Evolutionary conservation across 495 filamentous ascomycete genomes (phyloP).

Genomic region (Filosporella fistucella): DNA sequence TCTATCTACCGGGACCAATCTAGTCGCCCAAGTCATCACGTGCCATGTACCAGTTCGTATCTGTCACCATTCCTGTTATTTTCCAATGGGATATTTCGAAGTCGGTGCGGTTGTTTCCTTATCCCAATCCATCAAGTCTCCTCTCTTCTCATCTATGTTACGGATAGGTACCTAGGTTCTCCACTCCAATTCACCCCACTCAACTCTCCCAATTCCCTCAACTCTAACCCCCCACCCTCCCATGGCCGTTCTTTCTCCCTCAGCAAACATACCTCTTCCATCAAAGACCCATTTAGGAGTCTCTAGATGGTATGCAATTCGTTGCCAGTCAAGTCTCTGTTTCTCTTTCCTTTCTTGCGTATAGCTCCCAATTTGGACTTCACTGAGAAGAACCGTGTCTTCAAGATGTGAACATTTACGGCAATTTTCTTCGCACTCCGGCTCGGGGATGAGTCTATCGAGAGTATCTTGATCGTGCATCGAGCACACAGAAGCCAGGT

Average conservation of each 20-base stretch:
- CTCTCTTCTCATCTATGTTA: too few relatives aligned
- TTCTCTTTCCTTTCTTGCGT: slow-evolving; percentile 1
- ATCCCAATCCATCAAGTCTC: too few relatives aligned
- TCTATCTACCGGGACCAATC: too few relatives aligned
- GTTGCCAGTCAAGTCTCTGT: slow-evolving; percentile 22
- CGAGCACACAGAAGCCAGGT: not conserved
- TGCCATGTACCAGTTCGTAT: too few relatives aligned
- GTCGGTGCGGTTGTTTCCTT: too few relatives aligned
- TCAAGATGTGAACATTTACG: slow-evolving; percentile 3
- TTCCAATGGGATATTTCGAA: too few relatives aligned
- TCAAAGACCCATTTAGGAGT: slow-evolving; percentile 27
- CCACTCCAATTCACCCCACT: too few relatives aligned
- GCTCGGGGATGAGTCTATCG: slow-evolving; percentile 11
- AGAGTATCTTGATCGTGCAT: slow-evolving; percentile 7
- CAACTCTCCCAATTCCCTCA: slow-evolving; percentile 21
- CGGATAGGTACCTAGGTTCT: too few relatives aligned
- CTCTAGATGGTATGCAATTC: slow-evolving; percentile 18
- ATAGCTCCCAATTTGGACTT: too few relatives aligned
- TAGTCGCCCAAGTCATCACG: too few relatives aligned
- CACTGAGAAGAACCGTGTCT: slow-evolving; percentile 4
- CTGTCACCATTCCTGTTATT: too few relatives aligned
- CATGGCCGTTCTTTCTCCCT: slow-evolving; percentile 9
- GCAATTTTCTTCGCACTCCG: slow-evolving; percentile 12
- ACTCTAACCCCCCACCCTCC: slow-evolving; percentile 14
- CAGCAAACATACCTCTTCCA: slow-evolving; percentile 17